Base-by-base conservation (phyloP, 2,329 filamentous ascomycete species). In the Orbilia javanica region DNA sequence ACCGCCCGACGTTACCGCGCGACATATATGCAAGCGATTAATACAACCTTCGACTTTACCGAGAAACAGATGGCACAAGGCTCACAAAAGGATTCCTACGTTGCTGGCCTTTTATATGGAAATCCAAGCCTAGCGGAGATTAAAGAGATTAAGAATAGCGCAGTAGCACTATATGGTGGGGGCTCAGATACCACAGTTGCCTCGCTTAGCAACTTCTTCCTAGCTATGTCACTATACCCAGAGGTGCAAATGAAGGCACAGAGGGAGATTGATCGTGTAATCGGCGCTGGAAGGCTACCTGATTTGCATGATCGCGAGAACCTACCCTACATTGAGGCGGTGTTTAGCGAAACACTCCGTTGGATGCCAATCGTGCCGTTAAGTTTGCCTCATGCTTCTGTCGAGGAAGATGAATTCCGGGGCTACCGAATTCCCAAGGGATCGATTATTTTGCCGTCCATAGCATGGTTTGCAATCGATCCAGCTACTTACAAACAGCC, bases 401-500 rank as follows among this genome's bases (percentile, higher is more conserved):
- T 86, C 67, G 84, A 85, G 67, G 87, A 88, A 65, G 87, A 88
- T 77, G 84, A 87, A 20, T 88, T 87, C 77, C 83, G 86, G 1
- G 87, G 87, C 1, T 88, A 86, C 80, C 86, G 86, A 81, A 87
- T 88, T 55, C 85, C 86, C 0, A 86, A 85, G 34, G 87, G 87
- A 3, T 85, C 87, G 0, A 86, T 86, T 0, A 85, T 88, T 20
- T 85, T 88, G 66, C 86, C 87, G 0, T 81, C 87, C 88, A 82
- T 88, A 86, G 87, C 5, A 1, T 86, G 86, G 52, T 87, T 90
- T 82, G 87, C 88, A 82, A 87, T 88, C 52, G 88, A 90, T 79
- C 85, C 87, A 1, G 83, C 83, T 39, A 88, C 86, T 67, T 92
- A 91, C 81, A 89, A 89, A 0, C 88, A 91, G 80, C 88, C 89